Conservation (phyloP, 257 asterid species). For the Primulina tabacum region DNA sequence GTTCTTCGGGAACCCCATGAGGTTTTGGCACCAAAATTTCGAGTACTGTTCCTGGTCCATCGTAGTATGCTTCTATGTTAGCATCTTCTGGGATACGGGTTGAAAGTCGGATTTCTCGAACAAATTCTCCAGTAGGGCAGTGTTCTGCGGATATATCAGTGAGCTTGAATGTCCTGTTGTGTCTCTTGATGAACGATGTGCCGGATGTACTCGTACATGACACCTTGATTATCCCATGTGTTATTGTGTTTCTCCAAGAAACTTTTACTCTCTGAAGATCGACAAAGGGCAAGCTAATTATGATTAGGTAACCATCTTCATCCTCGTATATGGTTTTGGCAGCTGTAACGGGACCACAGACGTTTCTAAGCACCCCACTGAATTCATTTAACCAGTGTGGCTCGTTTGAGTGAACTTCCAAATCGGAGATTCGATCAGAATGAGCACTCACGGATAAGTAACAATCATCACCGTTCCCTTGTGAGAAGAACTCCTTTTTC, state of each 20-base stretch:
- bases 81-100: conserved; percentile 94
- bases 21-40: conserved; percentile 91
- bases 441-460: conserved; percentile 38
- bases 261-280: conserved; percentile 86
- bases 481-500: conserved; percentile 58
- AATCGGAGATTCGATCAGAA: conserved; percentile 49
- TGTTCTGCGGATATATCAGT: conserved; percentile 67
- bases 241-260: conserved; percentile 79
- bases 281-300: conserved; percentile 80
- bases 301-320: conserved; percentile 59
- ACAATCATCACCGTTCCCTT: conserved; percentile 49
- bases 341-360: conserved; percentile 79
- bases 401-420: conserved; percentile 48
- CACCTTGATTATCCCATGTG: conserved; percentile 75
- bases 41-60: conserved; percentile 70
- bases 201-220: conserved; percentile 73
- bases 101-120: conserved; percentile 73
- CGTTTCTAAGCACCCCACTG: conserved; percentile 66
- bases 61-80: conserved; percentile 76
- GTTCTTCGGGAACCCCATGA: conserved; percentile 76
- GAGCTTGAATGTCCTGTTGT: conserved; percentile 76
- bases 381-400: conserved; percentile 70
- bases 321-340: conserved; percentile 84
- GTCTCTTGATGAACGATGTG: conserved; percentile 66
- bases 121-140: conserved; percentile 93